Conservation (phyloP, 257 asterid genomes). For the Nicotiana undulata region DNA sequence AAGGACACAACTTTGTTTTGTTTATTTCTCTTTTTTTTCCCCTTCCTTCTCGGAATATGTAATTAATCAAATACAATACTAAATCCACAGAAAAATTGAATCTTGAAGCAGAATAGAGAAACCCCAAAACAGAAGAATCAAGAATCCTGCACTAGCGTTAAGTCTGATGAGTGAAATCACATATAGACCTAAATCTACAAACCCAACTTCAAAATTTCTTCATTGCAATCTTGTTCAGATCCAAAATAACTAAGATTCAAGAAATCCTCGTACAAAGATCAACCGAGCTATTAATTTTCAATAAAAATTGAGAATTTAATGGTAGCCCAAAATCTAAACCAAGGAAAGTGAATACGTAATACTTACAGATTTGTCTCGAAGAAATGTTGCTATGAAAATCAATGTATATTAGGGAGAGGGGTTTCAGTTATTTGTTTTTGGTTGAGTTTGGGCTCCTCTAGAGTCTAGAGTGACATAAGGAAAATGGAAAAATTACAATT, state of each 20-base stretch:
- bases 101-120: not conserved
- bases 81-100: not conserved
- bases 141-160: conserved; percentile 1
- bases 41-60: not conserved
- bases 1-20: not conserved
- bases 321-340: not conserved
- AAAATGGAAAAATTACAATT: no score
- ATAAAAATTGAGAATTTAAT: not conserved
- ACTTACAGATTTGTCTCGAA: not conserved
- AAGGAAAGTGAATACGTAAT: not conserved
- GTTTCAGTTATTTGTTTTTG: not conserved
- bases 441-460: not conserved
- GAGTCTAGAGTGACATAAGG: not conserved
- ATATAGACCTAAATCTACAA: not conserved
- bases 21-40: not conserved
- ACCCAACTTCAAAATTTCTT: not conserved
- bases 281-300: not conserved
- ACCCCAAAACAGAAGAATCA: conserved; percentile 5
- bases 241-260: not conserved
- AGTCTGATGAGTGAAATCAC: not conserved
- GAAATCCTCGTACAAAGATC: not conserved
- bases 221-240: conserved; percentile 4
- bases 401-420: not conserved
- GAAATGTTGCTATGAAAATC: not conserved
- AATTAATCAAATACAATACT: not conserved